These are phyloP conservation scores for Artemisia argyi DNA, from an alignment of 129 eudicot species.

Conservation along the genomic window DNA sequence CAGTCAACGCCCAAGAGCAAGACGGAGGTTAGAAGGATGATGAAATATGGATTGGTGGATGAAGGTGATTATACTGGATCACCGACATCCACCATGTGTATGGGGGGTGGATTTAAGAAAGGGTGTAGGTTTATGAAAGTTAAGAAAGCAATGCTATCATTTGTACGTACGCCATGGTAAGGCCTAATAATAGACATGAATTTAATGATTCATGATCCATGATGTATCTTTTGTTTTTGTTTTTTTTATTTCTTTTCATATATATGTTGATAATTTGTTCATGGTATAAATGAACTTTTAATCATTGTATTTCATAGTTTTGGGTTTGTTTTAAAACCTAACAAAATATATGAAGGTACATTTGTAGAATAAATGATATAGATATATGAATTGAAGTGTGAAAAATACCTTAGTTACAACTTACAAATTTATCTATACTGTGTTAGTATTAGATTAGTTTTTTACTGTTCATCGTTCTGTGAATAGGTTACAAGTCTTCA, in stretches of 20 bases:
- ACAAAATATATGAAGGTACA: too few relatives aligned
- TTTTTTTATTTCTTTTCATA: background rate
- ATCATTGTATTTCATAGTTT: background rate
- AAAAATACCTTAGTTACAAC: background rate
- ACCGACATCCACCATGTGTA: conserved; percentile 52
- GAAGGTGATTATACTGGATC: conserved; percentile 26
- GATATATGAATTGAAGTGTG: background rate
- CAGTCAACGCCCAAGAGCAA: conserved; percentile 35
- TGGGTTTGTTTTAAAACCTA: background rate
- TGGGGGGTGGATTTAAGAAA: conserved; percentile 29
- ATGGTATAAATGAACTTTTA: conserved; percentile 16
- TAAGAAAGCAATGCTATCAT: conserved; percentile 44
- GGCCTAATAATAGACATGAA: conserved; percentile 10
- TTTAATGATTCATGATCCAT: background rate
- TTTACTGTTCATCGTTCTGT: background rate
- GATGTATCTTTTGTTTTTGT: background rate
- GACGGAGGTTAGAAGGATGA: conserved; percentile 17
- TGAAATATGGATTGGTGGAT: conserved; percentile 33
- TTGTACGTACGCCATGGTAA: conserved; percentile 41
- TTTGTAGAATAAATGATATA: too few relatives aligned
- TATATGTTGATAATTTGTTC: conserved; percentile 13
- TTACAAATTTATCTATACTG: background rate
- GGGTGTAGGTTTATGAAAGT: conserved; percentile 34
- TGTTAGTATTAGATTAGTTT: too few relatives aligned
- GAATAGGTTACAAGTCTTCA: background rate